These are phyloP conservation scores for Aspergillus texensis DNA, from an alignment of 2,329 filamentous ascomycete genomes.

Conservation along the genomic window DNA sequence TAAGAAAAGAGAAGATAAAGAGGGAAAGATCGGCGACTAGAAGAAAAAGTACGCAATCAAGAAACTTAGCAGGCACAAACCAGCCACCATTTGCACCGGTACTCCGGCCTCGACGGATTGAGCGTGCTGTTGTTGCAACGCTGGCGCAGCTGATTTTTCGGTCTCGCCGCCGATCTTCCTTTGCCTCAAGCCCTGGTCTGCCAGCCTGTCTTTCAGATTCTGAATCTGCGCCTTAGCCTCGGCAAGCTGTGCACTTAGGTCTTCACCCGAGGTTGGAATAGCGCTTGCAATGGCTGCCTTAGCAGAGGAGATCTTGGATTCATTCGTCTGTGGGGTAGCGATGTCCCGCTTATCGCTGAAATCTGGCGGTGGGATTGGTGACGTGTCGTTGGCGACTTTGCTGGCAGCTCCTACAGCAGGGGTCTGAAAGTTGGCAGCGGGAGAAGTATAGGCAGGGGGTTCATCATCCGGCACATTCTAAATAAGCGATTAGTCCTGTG, in stretches of 20 bases:
- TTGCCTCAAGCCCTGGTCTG: conserved; percentile 75
- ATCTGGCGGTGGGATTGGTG: conserved; percentile 39
- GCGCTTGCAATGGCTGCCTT: conserved; percentile 54
- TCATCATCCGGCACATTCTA: conserved; percentile 45
- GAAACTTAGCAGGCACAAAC: conserved; percentile 86
- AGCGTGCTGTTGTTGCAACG: conserved; percentile 58
- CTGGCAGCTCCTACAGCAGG: conserved; percentile 49
- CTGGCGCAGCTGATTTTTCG: conserved; percentile 52
- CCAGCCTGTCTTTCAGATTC: conserved; percentile 63
- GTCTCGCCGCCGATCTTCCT: conserved; percentile 67
- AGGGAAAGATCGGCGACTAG: conserved; percentile 50
- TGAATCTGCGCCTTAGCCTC: conserved; percentile 75
- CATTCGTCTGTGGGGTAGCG: conserved; percentile 42
- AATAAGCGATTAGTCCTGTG: conserved; percentile 10
- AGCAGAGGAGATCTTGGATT: conserved; percentile 38
- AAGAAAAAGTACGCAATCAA: conserved; percentile 96
- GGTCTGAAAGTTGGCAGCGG: conserved; percentile 52
- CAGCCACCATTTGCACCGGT: conserved; percentile 80
- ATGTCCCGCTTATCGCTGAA: conserved; percentile 42
- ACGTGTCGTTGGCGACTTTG: conserved; percentile 36
- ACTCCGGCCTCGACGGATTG: conserved; percentile 69
- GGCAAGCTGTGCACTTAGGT: conserved; percentile 72
- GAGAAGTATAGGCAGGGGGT: conserved; percentile 59
- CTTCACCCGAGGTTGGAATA: conserved; percentile 54
- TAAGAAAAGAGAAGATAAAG: conserved; percentile 23